Percentiles rank a stretch among this genome's conserved stretches.
Evolutionary conservation across 2,329 filamentous ascomycete genomes (phyloP).

Genomic region (Colletotrichum eremochloae): DNA sequence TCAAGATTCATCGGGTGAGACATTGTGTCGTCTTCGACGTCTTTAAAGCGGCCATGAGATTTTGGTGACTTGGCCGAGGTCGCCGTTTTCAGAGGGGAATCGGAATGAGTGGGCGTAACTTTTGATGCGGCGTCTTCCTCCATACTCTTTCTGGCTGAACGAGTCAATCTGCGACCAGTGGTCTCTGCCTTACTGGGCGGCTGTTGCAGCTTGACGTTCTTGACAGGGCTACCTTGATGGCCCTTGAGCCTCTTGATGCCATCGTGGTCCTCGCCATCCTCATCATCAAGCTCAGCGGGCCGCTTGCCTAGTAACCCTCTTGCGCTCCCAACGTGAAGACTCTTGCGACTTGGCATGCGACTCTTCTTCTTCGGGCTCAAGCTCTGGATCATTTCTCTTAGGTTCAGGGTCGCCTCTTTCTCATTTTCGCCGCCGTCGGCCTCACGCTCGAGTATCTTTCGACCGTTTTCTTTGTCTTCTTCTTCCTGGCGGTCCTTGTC

Average conservation of each 20-base stretch:
- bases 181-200: conserved; percentile 77
- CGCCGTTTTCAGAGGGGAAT: conserved; percentile 62
- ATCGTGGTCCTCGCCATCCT: conserved; percentile 69
- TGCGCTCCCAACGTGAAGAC: conserved; percentile 81
- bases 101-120: conserved; percentile 57
- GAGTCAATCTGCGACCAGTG: conserved; percentile 70
- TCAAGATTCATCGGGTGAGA: conserved; percentile 59
- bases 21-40: conserved; percentile 63
- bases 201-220: conserved; percentile 77
- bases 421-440: conserved; percentile 64
- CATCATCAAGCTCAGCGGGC: conserved; percentile 76
- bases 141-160: conserved; percentile 62
- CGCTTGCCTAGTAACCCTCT: conserved; percentile 81
- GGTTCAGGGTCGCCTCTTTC: conserved; percentile 73
- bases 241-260: conserved; percentile 78
- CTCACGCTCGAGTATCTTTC: conserved; percentile 68
- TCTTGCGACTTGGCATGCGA: conserved; percentile 76
- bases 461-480: conserved; percentile 70
- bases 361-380: conserved; percentile 84
- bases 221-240: conserved; percentile 82
- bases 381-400: conserved; percentile 83
- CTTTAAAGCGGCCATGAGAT: conserved; percentile 67
- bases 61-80: conserved; percentile 67
- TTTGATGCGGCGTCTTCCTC: conserved; percentile 54
- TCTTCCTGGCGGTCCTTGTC: conserved; percentile 73